Base-by-base conservation (phyloP, 305 asterid genomes). In the Rubia peregrina region DNA sequence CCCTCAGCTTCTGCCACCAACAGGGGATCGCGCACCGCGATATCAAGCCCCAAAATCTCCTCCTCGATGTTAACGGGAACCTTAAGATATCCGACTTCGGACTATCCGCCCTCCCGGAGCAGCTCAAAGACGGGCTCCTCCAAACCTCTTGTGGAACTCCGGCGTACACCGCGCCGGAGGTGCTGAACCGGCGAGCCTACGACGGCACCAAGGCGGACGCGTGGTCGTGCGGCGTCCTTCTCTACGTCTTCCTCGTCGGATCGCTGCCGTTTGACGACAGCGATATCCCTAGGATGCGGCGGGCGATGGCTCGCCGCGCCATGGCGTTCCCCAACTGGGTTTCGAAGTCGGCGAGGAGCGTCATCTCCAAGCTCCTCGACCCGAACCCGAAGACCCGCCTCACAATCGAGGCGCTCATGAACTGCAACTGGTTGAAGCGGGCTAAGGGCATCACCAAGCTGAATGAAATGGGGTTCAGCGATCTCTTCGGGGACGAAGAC, bases 161-260 rank as follows among this genome's bases (percentile, higher is more conserved):
- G 68, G 96, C 97, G 3, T 90, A 87, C 77, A 86, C 95, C 41
- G 98, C 97, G 4, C 98, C 97, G 22, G 98, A 92, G 67, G 93
- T 92, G 0, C 81, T 91, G 24, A 70, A 65, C 36, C 87, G 92
- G 0, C 85, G 81, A 26, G 98, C 95, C 0, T 93, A 91, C 67
- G 91, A 89, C 56, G 98, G 97, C 12, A 82, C 84, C 17, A 91
- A 86, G 78, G 96, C 97, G 6, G 98, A 93, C 68, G 96, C 96
- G 0, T 93, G 98, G 98, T 93, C 98, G 0, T 93, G 97, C 66
- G 98, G 98, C 2, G 87, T 88, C 14, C 80, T 93, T 0, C 77
- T 93, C 17, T 91, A 86, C 63, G 82, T 74, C 1, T 89, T 93
- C 73, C 73, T 91, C 6, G 89, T 83, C 2, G 97, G 98, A 0